Evolutionary conservation across 805 yeast species (phyloP).

Genomic region (Candida insectalens): DNA sequence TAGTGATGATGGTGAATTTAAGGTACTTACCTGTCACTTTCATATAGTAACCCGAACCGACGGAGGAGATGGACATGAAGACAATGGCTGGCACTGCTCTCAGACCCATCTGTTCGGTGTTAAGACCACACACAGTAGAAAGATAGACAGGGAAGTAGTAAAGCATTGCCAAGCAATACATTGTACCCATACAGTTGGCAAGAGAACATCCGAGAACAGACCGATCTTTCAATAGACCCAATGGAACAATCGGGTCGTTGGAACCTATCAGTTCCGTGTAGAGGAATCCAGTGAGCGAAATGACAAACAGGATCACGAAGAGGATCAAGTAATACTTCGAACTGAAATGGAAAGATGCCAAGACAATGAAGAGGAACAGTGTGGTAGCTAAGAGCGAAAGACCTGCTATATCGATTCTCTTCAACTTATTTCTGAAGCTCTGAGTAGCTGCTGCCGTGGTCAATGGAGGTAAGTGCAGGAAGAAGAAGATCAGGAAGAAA

Average conservation of each 20-base stretch:
- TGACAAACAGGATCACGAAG: slow-evolving; percentile 3
- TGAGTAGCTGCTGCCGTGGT: slow-evolving; percentile 20
- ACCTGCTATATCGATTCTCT: slow-evolving; percentile 43
- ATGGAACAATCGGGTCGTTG: slow-evolving; percentile 53
- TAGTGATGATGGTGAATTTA: slow-evolving; percentile 32
- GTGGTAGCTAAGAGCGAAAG: slow-evolving; percentile 22
- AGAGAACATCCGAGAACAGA: slow-evolving; percentile 57
- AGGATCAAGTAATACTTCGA: slow-evolving; percentile 33
- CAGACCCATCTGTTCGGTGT: slow-evolving; percentile 49
- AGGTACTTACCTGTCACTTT: slow-evolving; percentile 52
- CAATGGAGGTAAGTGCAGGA: slow-evolving; percentile 35
- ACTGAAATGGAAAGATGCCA: slow-evolving; percentile 32
- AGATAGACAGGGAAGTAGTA: slow-evolving; percentile 57
- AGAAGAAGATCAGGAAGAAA: slow-evolving; percentile 29
- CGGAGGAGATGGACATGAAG: slow-evolving; percentile 47
- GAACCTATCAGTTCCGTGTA: slow-evolving; percentile 14
- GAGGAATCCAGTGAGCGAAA: slow-evolving; percentile 8
- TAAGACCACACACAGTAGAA: slow-evolving; percentile 41
- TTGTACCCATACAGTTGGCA: slow-evolving; percentile 50
- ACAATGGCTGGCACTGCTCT: slow-evolving; percentile 54
- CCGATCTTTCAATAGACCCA: slow-evolving; percentile 41
- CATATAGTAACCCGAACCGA: slow-evolving; percentile 59
- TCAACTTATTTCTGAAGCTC: slow-evolving; percentile 33
- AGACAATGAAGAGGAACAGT: slow-evolving; percentile 22
- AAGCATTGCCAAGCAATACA: slow-evolving; percentile 35